Percentiles rank a stretch among this genome's conserved stretches.
Evolutionary conservation across 371 early-diverging fungal species (phyloP).

Genomic region (Zancudomyces culisetae): DNA sequence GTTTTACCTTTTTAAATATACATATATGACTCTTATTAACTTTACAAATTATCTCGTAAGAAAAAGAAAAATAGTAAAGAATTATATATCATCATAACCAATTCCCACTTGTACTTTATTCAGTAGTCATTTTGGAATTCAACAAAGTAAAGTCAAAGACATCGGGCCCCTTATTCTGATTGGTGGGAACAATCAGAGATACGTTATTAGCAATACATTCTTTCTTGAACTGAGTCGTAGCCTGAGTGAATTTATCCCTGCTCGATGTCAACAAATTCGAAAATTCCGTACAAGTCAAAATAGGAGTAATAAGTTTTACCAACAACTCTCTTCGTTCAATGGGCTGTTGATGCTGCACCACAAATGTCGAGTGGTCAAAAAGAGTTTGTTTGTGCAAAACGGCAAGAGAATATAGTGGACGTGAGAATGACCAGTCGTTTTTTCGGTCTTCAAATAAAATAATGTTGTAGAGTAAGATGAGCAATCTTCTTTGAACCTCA

Average conservation of each 20-base stretch:
- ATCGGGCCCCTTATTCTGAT: conserved; percentile 17
- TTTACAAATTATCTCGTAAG: not conserved
- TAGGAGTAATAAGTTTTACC: conserved; percentile 30
- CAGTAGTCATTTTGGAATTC: not conserved
- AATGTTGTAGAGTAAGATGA: conserved; percentile 43
- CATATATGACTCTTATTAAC: no score
- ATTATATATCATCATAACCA: not conserved
- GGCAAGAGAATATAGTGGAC: conserved; percentile 61
- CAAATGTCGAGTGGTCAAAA: conserved; percentile 36
- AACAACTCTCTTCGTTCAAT: conserved; percentile 46
- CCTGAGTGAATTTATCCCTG: conserved; percentile 63
- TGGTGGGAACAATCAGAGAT: conserved; percentile 28
- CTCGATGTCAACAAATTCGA: conserved; percentile 40
- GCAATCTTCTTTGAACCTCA: conserved; percentile 33
- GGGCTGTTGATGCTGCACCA: conserved; percentile 52
- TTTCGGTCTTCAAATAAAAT: conserved; percentile 58
- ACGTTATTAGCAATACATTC: conserved; percentile 33
- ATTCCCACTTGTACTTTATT: not conserved
- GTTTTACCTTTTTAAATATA: no score
- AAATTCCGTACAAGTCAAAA: conserved; percentile 49
- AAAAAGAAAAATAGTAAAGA: not conserved
- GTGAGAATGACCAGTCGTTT: conserved; percentile 64
- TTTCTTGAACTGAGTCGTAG: conserved; percentile 43
- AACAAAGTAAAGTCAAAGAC: conserved; percentile 3
- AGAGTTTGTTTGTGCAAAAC: conserved; percentile 51